A percentile compares a stretch with the other conserved stretches of the same genome.
These are phyloP conservation scores for Leishmania gerbilli DNA, from an alignment of 208 protist genomes.

Conservation along the genomic window DNA sequence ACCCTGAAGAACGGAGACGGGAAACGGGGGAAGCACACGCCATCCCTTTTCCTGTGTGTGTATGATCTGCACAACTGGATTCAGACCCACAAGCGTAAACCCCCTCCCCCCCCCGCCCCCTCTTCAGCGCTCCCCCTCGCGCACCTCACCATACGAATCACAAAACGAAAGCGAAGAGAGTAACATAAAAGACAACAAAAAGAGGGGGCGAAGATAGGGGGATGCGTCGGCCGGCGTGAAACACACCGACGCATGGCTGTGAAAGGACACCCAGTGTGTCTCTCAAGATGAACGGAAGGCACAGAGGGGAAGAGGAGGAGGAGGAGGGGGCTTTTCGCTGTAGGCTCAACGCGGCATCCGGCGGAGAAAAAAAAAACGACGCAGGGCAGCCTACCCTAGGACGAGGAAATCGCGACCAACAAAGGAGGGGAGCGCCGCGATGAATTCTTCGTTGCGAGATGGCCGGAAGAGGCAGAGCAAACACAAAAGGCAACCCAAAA, in stretches of 20 bases:
- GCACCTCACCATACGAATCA: background rate
- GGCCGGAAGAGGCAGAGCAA: background rate
- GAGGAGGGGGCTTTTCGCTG: background rate
- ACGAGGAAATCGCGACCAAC: background rate
- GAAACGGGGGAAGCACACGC: background rate
- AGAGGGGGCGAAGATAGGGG: background rate
- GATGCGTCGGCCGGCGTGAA: background rate
- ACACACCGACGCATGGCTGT: background rate
- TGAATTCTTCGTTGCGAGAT: background rate
- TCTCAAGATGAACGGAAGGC: background rate
- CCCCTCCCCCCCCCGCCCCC: background rate
- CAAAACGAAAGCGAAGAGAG: background rate
- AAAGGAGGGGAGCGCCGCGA: background rate
- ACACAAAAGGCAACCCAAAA: background rate
- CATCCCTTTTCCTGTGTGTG: background rate
- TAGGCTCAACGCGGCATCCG: background rate
- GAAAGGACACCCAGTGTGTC: background rate
- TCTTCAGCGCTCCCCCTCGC: background rate
- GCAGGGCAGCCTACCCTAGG: background rate
- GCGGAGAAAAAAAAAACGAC: constrained; percentile 7
- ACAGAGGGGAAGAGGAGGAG: background rate
- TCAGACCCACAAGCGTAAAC: background rate
- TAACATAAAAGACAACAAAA: background rate
- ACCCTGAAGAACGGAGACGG: background rate
- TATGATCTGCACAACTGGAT: background rate